Base-by-base conservation (phyloP, 805 yeast genomes). In the Wickerhamomyces canadensis region DNA sequence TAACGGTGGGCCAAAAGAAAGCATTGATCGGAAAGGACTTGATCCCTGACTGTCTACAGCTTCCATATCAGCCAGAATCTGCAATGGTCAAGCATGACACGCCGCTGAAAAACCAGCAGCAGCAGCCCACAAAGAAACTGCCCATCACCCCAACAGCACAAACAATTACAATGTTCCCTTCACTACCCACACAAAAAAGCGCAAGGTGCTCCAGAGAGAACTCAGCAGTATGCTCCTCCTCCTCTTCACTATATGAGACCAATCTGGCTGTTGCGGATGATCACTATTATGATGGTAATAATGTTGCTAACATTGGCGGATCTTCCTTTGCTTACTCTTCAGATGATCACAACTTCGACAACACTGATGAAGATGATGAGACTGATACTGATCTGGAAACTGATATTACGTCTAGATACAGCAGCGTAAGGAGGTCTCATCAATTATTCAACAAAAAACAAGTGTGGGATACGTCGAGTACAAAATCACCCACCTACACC, bases 61-160 rank as follows among this genome's bases (percentile, higher is more conserved):
- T n/a, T n/a, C n/a, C n/a, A n/a, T n/a, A 5, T 68, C 62, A 5
- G 74, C 75, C 17, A 64, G 67, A 25, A 60, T 56, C 35, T 64
- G 60, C 61, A 68, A n/a, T n/a, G n/a, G n/a, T n/a, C n/a, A 62
- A 14, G 70, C 71, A 15, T 70, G 61, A 35, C 42, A 35, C 19
- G 60, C 42, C 7, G 48, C 59, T 17, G 57, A 42, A 40, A 67
- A 52, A 14, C 61, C 67, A 34, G 60, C 67, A 27, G 70, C 60
- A 10, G 70, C 70, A 38, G 70, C 70, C 23, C 23, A 21, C 23
- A 21, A 21, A 10, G 7, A 19, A 23, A 11, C 28, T 18, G 4
- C 35, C 30, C 28, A 17, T 25, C 13, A 33, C 35, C n/a, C 35
- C 35, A 17, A 11, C 13, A 5, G 12, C 26, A 15, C 34, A 32